A percentile compares a stretch with the other conserved stretches of the same genome.
Conservation (phyloP, 2,329 filamentous ascomycete species). For the Pseudogymnoascus verrucosus region DNA sequence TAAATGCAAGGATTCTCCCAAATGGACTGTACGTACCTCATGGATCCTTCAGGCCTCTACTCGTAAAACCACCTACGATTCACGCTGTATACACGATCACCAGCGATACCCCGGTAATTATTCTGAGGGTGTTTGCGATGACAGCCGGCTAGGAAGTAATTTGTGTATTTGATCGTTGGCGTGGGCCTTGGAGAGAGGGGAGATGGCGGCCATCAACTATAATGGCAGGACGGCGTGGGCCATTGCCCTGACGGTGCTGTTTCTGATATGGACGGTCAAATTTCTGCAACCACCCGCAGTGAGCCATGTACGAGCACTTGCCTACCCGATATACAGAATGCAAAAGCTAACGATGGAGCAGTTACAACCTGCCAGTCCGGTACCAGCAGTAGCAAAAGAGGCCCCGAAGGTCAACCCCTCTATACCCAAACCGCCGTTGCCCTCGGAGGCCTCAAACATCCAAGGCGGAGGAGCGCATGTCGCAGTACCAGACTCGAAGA, state of each 20-base stretch:
- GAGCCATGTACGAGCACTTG: background rate
- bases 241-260: slow-evolving; percentile 5
- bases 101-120: background rate
- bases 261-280: slow-evolving; percentile 10
- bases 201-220: slow-evolving; percentile 5
- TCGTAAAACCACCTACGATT: background rate
- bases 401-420: background rate
- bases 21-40: slow-evolving; percentile 1
- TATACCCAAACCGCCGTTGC: background rate
- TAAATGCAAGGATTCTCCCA: background rate
- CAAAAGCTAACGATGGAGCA: background rate
- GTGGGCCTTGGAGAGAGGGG: background rate
- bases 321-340: background rate
- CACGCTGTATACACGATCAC: background rate
- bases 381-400: background rate
- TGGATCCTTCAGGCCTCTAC: background rate
- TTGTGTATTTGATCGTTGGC: background rate
- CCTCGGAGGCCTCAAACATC: background rate
- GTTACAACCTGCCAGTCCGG: background rate
- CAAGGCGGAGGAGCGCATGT: background rate
- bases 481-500: background rate
- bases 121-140: background rate
- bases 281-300: slow-evolving; percentile 7
- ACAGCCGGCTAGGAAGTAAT: background rate
- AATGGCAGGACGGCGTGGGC: background rate